Conservation (phyloP, 805 yeast species). For the Cyberlindnera suaveolens region DNA sequence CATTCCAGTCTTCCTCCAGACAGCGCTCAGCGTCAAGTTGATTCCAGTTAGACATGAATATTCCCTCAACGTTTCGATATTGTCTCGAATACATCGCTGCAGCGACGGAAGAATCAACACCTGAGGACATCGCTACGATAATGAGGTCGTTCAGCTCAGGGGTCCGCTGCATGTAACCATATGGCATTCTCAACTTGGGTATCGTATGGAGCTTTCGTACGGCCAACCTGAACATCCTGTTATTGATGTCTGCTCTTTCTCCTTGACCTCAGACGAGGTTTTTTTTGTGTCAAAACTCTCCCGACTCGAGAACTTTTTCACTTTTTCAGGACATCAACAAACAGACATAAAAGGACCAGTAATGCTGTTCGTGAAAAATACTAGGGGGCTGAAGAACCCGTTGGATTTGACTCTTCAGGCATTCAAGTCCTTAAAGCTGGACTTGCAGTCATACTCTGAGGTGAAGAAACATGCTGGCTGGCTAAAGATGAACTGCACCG, state of each 20-base stretch:
- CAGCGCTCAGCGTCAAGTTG: slow-evolving; percentile 48
- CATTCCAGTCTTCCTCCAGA: slow-evolving; percentile 84
- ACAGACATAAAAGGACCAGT: too few species aligned
- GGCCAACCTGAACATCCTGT: not conserved
- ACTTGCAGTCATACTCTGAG: not conserved
- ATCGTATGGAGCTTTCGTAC: slow-evolving; percentile 1
- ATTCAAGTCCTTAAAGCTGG: slow-evolving; percentile 2
- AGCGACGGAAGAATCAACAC: slow-evolving; percentile 90
- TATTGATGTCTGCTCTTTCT: too few species aligned
- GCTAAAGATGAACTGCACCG: not conserved
- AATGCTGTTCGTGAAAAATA: too few species aligned
- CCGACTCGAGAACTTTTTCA: too few species aligned
- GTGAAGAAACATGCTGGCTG: not conserved
- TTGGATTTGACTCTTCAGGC: not conserved
- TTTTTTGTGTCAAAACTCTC: too few species aligned
- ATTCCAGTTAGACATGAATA: slow-evolving; percentile 82
- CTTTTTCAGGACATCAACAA: too few species aligned
- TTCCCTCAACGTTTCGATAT: slow-evolving; percentile 61
- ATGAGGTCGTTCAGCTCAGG: slow-evolving; percentile 56
- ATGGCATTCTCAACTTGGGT: slow-evolving; percentile 11
- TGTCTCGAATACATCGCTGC: slow-evolving; percentile 61
- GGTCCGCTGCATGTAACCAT: slow-evolving; percentile 28
- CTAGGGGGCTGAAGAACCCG: too few species aligned
- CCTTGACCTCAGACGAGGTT: too few species aligned
- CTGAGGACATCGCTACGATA: slow-evolving; percentile 90